Percentiles rank a stretch among this genome's conserved stretches.
Conservation (phyloP, 192 early-diverging fungal genomes). For the Lobosporangium transversale region DNA sequence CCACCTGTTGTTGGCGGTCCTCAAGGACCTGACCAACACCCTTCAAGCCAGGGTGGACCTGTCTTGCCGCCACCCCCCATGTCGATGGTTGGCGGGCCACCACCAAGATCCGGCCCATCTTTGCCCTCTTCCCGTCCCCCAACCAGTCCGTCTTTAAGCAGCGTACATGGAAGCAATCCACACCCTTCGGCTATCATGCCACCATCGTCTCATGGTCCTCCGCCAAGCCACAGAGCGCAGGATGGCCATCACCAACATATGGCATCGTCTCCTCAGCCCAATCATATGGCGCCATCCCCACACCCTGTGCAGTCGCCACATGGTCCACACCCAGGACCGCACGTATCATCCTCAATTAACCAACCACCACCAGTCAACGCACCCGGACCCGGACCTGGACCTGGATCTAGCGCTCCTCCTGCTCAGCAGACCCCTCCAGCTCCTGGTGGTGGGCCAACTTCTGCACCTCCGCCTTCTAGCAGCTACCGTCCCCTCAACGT, state of each 20-base stretch:
- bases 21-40: conserved; percentile 33
- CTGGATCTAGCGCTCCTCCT: conserved; percentile 33
- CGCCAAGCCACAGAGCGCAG: conserved; percentile 35
- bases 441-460: conserved; percentile 16
- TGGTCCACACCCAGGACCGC: conserved; percentile 27
- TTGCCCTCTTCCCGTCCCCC: conserved; percentile 51
- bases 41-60: conserved; percentile 24
- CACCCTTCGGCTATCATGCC: conserved; percentile 51
- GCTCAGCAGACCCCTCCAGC: conserved; percentile 35
- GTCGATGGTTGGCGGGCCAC: conserved; percentile 40
- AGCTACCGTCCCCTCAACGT: conserved; percentile 80
- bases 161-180: conserved; percentile 21
- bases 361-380: conserved; percentile 9
- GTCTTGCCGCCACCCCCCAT: conserved; percentile 50
- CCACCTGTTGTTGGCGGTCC: conserved; percentile 42
- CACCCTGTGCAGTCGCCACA: conserved; percentile 44
- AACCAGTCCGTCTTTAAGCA: conserved; percentile 33
- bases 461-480: conserved; percentile 32
- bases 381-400: conserved; percentile 11
- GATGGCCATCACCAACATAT: conserved; percentile 42
- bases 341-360: conserved; percentile 38
- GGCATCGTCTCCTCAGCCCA: conserved; percentile 45
- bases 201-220: conserved; percentile 45
- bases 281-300: conserved; percentile 42
- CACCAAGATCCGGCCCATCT: conserved; percentile 41